Conservation (phyloP, 1,139 yeast species). For the Candida smagusa region DNA sequence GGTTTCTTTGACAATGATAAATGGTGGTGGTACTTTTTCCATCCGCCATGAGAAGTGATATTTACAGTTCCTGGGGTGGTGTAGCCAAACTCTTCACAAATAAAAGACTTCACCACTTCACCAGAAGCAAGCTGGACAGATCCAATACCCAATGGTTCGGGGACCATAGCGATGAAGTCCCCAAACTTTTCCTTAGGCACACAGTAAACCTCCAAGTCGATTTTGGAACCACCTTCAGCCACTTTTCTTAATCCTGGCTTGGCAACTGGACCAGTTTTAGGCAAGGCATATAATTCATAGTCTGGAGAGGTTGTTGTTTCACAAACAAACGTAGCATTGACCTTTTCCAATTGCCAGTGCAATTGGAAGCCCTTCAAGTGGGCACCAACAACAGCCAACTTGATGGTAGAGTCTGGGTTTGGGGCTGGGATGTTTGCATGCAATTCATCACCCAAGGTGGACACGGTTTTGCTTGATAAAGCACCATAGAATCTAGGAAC, state of each 20-base stretch:
- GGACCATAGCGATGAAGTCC: slow-evolving; percentile 78
- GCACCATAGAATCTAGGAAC: slow-evolving; percentile 33
- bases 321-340: slow-evolving; percentile 68
- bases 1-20: slow-evolving; percentile 46
- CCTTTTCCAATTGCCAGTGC: slow-evolving; percentile 91
- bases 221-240: slow-evolving; percentile 49
- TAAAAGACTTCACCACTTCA: slow-evolving; percentile 83
- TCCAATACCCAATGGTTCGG: slow-evolving; percentile 94
- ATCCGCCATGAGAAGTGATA: slow-evolving; percentile 82
- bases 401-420: slow-evolving; percentile 27
- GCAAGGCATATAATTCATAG: slow-evolving; percentile 79
- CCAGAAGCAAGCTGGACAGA: slow-evolving; percentile 80
- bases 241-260: slow-evolving; percentile 90
- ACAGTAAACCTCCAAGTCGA: slow-evolving; percentile 77
- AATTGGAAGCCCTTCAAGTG: slow-evolving; percentile 85
- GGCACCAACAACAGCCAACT: slow-evolving; percentile 94
- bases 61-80: slow-evolving; percentile 67
- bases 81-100: slow-evolving; percentile 89
- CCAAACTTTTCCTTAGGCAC: slow-evolving; percentile 79
- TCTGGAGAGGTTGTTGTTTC: slow-evolving; percentile 68
- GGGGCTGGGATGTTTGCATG: slow-evolving; percentile 36
- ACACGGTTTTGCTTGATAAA: slow-evolving; percentile 39
- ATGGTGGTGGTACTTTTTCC: slow-evolving; percentile 65
- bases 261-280: slow-evolving; percentile 72
- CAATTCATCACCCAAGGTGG: slow-evolving; percentile 32